These are phyloP conservation scores for Fusarium sacchari DNA, from an alignment of 2,329 filamentous ascomycete genomes.

Conservation along the genomic window DNA sequence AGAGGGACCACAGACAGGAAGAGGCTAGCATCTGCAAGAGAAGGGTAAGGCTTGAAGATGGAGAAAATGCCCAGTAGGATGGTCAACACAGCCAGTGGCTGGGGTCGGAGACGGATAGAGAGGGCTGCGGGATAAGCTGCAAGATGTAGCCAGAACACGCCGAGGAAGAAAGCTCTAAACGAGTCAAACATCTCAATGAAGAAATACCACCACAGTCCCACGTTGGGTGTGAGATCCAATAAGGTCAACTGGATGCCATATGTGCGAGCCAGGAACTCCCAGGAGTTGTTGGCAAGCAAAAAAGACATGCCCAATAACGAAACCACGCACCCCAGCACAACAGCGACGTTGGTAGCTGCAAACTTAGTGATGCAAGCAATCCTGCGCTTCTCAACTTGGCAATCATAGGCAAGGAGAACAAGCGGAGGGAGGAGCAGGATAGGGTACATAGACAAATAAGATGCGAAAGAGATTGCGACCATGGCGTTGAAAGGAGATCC, in stretches of 20 bases:
- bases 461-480: constrained; percentile 85
- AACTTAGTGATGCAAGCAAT: constrained; percentile 59
- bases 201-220: constrained; percentile 99
- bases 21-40: constrained; percentile 86
- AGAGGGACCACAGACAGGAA: constrained; percentile 86
- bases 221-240: constrained; percentile 92
- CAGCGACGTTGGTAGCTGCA: constrained; percentile 60
- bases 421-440: constrained; percentile 86
- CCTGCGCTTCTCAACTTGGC: constrained; percentile 53
- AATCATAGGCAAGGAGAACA: constrained; percentile 82
- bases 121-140: constrained; percentile 89
- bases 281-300: constrained; percentile 78
- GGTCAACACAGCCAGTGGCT: constrained; percentile 86
- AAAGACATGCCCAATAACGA: constrained; percentile 77
- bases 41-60: constrained; percentile 97
- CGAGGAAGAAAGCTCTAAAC: constrained; percentile 95
- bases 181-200: constrained; percentile 99
- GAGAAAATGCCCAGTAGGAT: constrained; percentile 90
- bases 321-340: constrained; percentile 65
- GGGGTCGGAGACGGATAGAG: constrained; percentile 81
- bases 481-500: constrained; percentile 80
- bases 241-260: constrained; percentile 94
- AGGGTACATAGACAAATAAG: constrained; percentile 93
- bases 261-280: constrained; percentile 87
- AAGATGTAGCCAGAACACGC: constrained; percentile 97